Base-by-base conservation (phyloP, 352 stramenopile genomes). In the Phytophthora uliginosa region DNA sequence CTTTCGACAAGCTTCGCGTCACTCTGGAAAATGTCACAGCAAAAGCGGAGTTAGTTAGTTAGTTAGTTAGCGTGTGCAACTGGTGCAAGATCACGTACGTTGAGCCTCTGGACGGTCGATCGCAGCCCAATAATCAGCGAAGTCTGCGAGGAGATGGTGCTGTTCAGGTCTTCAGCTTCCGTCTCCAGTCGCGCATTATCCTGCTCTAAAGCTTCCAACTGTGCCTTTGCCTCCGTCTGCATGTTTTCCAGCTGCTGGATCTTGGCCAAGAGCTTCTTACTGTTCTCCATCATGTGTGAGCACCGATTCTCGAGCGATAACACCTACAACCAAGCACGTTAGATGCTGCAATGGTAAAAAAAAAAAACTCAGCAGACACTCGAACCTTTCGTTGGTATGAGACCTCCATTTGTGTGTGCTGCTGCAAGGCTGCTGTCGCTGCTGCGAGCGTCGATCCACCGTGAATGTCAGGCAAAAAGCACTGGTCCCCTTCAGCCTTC, bases 391-490 rank as follows among this genome's bases (percentile, higher is more conserved):
- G 77, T 61, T 94, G 83, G 38, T 91, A 89, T 8, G 83, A 83
- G 34, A 91, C 71, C 55, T 92, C 84, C 28, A 94, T 70, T 54
- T 94, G 84, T 3, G 84, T 79, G n/a, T 92, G 80, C 50, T 94
- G 79, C 56, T 94, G 86, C 7, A 94, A 54, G 15, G 78, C 77
- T n/a, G 73, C 72, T 2, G 82, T 73, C 5, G 76, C 66, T 17
- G 72, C 57, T 26, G 70, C 68, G 0, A 78, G 48, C 2, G 68
- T 68, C 0, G 71, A 69, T 26, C 63, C 48, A 0, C 47, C 62
- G 22, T 81, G 74, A 42, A 91, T 91, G 51, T 85, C 71, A 1
- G 86, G 84, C 26, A 93, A 61, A 22, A 79, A 73, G 7, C 57
- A 47, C 0, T 62, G 59, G 2, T 77, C 54, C 12, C 76, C 64